Evolutionary conservation across 2,329 filamentous ascomycete species (phyloP).

Genomic region (Aspergillus carbonarius): DNA sequence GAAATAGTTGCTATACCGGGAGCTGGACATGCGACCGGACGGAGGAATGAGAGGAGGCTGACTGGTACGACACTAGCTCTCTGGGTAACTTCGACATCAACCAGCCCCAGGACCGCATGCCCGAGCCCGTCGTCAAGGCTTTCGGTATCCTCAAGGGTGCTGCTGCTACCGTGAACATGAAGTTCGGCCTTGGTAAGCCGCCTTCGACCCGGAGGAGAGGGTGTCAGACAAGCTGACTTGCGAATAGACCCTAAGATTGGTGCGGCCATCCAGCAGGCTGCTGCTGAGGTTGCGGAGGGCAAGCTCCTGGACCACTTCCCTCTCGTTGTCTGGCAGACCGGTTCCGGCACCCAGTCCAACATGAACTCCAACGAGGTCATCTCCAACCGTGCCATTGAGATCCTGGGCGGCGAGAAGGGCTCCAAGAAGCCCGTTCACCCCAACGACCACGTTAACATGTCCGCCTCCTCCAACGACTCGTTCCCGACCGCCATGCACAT

Average conservation of each 20-base stretch:
- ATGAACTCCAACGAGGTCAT: constrained; percentile 99
- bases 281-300: constrained; percentile 85
- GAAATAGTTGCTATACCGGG: background rate
- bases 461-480: constrained; percentile 96
- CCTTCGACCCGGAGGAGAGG: constrained; percentile 5
- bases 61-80: constrained; percentile 52
- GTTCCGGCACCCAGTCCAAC: constrained; percentile 97
- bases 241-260: constrained; percentile 77
- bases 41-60: constrained; percentile 14
- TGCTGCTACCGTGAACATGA: constrained; percentile 92
- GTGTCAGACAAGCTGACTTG: constrained; percentile 11
- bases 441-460: constrained; percentile 99
- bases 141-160: constrained; percentile 98
- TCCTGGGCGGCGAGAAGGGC: constrained; percentile 89
- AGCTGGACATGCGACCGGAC: background rate
- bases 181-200: constrained; percentile 71
- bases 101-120: constrained; percentile 98
- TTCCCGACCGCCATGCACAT: constrained; percentile 99
- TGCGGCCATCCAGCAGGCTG: constrained; percentile 90
- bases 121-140: constrained; percentile 82
- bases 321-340: constrained; percentile 98
- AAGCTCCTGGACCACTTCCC: constrained; percentile 98
- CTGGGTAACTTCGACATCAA: constrained; percentile 99
- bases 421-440: constrained; percentile 98
- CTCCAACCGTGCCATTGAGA: constrained; percentile 98